These are phyloP conservation scores for Hemerocallis citrina DNA, from an alignment of 106 monocot species.

Conservation along the genomic window DNA sequence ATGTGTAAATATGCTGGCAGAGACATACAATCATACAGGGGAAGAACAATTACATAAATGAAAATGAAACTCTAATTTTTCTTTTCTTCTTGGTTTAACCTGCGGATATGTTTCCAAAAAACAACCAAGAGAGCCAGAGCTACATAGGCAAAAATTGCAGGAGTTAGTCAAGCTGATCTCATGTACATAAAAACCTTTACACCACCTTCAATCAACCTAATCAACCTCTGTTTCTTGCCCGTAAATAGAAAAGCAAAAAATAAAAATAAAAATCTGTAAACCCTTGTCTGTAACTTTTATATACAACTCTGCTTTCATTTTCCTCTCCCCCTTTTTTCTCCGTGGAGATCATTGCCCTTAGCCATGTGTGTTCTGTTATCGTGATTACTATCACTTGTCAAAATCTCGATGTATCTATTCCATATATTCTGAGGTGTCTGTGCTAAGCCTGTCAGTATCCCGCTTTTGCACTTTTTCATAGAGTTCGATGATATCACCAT, in stretches of 20 bases:
- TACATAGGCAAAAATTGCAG: background rate
- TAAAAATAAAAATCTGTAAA: no score
- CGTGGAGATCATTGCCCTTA: background rate
- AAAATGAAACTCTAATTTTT: no score
- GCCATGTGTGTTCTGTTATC: background rate
- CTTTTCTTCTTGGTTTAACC: no score
- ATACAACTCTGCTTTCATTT: constrained; percentile 14
- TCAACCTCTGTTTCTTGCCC: background rate
- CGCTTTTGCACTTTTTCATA: constrained; percentile 39
- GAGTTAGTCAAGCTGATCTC: background rate
- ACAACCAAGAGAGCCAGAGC: background rate
- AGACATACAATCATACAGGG: no score
- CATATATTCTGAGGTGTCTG: background rate
- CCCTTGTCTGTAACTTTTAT: background rate
- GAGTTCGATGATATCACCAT: constrained; percentile 64
- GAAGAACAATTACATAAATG: no score
- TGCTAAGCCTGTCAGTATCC: constrained; percentile 12
- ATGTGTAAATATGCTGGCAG: no score
- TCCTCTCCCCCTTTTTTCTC: no score
- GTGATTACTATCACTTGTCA: background rate
- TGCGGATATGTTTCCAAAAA: no score
- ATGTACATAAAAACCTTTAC: constrained; percentile 9
- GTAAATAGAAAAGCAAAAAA: background rate
- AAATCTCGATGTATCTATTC: background rate
- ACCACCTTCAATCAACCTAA: background rate